phyloP scores from a whole-genome alignment of 805 yeast species.

The Myxozyma melibiosi region DNA sequence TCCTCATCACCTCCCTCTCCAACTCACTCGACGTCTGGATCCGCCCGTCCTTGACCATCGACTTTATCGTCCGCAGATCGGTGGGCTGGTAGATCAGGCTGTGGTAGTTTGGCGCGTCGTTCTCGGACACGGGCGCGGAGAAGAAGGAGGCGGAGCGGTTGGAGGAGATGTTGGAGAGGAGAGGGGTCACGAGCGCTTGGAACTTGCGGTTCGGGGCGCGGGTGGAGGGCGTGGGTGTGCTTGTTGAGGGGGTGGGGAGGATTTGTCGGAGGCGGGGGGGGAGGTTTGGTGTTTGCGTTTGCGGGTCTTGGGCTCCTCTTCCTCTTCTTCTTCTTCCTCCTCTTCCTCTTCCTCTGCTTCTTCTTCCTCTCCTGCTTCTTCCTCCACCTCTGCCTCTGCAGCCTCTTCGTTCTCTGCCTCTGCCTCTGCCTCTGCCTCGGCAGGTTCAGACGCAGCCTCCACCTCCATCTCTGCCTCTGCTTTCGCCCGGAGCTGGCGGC shows the following conservation, averaged over 20 bases:
- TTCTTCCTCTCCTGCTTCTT: conserved; percentile 16
- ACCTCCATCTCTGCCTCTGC: background rate
- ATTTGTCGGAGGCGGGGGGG: background rate
- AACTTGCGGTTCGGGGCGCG: conserved; percentile 52
- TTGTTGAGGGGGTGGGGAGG: conserved; percentile 3
- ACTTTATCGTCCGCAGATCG: conserved; percentile 65
- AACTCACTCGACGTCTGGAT: conserved; percentile 54
- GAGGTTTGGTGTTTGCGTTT: conserved; percentile 8
- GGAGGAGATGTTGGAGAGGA: conserved; percentile 65
- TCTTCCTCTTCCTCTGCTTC: conserved; percentile 11
- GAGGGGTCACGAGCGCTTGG: conserved; percentile 61
- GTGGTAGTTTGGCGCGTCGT: conserved; percentile 71
- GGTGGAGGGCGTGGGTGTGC: conserved; percentile 27
- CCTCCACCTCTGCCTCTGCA: conserved; percentile 8
- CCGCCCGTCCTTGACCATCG: conserved; percentile 59
- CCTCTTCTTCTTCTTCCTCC: conserved; percentile 13
- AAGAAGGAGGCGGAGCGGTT: conserved; percentile 76
- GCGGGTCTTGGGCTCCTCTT: conserved; percentile 22
- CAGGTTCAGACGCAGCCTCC: background rate
- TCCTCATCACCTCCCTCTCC: conserved; percentile 67
- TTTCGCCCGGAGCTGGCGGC: conserved; percentile 6
- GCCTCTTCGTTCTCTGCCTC: conserved; percentile 18
- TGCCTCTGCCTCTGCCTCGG: conserved; percentile 17
- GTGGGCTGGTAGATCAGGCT: conserved; percentile 63
- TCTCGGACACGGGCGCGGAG: conserved; percentile 64